A percentile compares a stretch with the other conserved stretches of the same genome.
Conservation (phyloP, 2,329 filamentous ascomycete species). For the Talaromyces sp. region DNA sequence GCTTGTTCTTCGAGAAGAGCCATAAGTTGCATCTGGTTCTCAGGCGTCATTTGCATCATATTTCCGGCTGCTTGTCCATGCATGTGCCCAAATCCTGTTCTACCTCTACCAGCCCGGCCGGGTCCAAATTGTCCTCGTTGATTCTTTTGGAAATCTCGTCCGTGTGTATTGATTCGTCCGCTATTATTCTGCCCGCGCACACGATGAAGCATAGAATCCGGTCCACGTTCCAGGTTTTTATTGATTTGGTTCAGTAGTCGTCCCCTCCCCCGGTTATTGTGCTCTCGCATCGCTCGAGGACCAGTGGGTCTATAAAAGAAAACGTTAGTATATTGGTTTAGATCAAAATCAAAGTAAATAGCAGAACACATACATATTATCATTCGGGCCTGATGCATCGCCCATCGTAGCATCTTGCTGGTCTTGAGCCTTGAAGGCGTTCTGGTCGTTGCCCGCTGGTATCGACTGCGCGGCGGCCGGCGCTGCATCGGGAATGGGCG, state of each 20-base stretch:
- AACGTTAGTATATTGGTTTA: slow-evolving; percentile 21
- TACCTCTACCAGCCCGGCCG: slow-evolving; percentile 44
- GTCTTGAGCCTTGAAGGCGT: slow-evolving; percentile 28
- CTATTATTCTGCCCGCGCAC: slow-evolving; percentile 66
- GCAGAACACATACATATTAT: slow-evolving; percentile 33
- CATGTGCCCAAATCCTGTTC: slow-evolving; percentile 32
- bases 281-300: slow-evolving; percentile 88
- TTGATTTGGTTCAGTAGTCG: slow-evolving; percentile 81
- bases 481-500: slow-evolving; percentile 21
- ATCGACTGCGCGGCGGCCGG: slow-evolving; percentile 25
- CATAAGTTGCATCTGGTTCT: slow-evolving; percentile 70
- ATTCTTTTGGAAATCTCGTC: slow-evolving; percentile 65
- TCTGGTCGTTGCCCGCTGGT: slow-evolving; percentile 31
- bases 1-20: slow-evolving; percentile 80
- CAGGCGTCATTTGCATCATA: slow-evolving; percentile 54
- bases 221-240: slow-evolving; percentile 71
- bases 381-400: slow-evolving; percentile 40
- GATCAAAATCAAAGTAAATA: background rate
- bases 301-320: slow-evolving; percentile 68
- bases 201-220: slow-evolving; percentile 72
- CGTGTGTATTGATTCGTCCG: slow-evolving; percentile 76
- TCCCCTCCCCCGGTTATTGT: slow-evolving; percentile 61
- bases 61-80: slow-evolving; percentile 35
- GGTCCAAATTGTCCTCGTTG: slow-evolving; percentile 52
- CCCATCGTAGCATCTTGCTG: slow-evolving; percentile 70